Percentiles rank a stretch among this genome's conserved stretches.
Evolutionary conservation across 2,329 filamentous ascomycete genomes (phyloP).

Genomic region (Botrytis sinoallii): DNA sequence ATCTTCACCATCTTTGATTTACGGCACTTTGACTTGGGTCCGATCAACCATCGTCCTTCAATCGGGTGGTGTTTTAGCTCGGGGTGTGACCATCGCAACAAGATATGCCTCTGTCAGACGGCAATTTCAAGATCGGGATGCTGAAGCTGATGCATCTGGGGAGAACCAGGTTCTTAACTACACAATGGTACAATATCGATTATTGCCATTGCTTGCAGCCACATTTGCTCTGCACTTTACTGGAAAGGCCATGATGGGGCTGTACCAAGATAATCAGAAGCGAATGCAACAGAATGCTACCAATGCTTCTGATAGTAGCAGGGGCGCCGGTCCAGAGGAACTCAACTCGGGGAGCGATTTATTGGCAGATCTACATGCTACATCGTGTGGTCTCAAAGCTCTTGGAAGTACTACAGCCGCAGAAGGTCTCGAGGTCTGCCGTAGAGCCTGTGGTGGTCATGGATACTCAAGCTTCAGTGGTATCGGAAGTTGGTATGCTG

Average conservation of each 20-base stretch:
- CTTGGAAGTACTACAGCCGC: slow-evolving; percentile 68
- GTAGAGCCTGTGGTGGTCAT: slow-evolving; percentile 73
- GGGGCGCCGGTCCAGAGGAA: slow-evolving; percentile 66
- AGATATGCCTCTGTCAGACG: slow-evolving; percentile 70
- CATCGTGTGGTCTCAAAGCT: slow-evolving; percentile 73
- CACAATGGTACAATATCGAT: slow-evolving; percentile 73
- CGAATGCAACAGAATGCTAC: slow-evolving; percentile 52
- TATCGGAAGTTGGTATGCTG: slow-evolving; percentile 72
- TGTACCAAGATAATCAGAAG: slow-evolving; percentile 71
- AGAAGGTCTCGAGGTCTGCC: slow-evolving; percentile 72
- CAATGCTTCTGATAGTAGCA: slow-evolving; percentile 41
- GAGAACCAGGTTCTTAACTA: slow-evolving; percentile 79
- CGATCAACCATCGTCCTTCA: slow-evolving; percentile 72
- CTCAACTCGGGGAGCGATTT: slow-evolving; percentile 62
- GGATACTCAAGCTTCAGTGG: slow-evolving; percentile 73
- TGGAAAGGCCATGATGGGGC: slow-evolving; percentile 69
- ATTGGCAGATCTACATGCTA: slow-evolving; percentile 72
- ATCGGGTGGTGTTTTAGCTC: slow-evolving; percentile 67
- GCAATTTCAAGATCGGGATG: slow-evolving; percentile 76
- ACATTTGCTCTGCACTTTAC: slow-evolving; percentile 80
- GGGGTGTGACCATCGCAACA: slow-evolving; percentile 74
- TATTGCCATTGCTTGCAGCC: slow-evolving; percentile 68
- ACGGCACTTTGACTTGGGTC: slow-evolving; percentile 74
- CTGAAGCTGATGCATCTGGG: slow-evolving; percentile 51
- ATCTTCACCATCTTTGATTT: slow-evolving; percentile 64